phyloP scores from a whole-genome alignment of 352 stramenopile species.

The Phytophthora parvispora region DNA sequence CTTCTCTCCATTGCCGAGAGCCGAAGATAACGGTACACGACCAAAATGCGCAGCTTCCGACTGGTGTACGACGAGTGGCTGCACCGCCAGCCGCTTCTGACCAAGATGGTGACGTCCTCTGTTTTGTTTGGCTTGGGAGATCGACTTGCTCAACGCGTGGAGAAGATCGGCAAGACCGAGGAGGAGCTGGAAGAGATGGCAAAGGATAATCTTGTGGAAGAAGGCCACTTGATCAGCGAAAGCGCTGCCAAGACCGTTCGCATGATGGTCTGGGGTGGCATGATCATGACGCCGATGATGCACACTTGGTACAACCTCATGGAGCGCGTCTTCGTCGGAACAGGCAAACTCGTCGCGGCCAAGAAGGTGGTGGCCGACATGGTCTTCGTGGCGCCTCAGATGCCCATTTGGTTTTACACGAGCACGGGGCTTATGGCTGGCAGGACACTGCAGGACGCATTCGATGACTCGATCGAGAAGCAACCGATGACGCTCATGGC shows the following conservation, averaged over 20 bases:
- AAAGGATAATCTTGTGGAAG: constrained; percentile 7
- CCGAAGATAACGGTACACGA: not conserved
- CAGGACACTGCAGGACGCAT: constrained; percentile 19
- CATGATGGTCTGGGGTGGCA: constrained; percentile 89
- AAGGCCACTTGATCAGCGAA: constrained; percentile 16
- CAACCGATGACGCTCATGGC: constrained; percentile 29
- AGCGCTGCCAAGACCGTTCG: constrained; percentile 41
- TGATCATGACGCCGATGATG: constrained; percentile 88
- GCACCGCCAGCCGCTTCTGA: constrained; percentile 51
- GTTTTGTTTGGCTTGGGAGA: constrained; percentile 68
- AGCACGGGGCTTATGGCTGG: constrained; percentile 42
- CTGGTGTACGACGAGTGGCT: constrained; percentile 60
- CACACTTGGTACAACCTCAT: constrained; percentile 93
- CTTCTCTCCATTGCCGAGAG: not conserved
- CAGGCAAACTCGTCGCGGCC: constrained; percentile 25
- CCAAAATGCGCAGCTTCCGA: constrained; percentile 42
- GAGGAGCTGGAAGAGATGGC: constrained; percentile 19
- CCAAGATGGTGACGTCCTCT: constrained; percentile 67
- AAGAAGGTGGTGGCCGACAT: constrained; percentile 50
- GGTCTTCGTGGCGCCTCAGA: constrained; percentile 40
- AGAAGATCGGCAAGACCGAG: constrained; percentile 28
- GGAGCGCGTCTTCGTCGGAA: constrained; percentile 49
- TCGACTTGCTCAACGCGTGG: constrained; percentile 42
- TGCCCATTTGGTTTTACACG: constrained; percentile 44
- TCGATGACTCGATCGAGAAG: constrained; percentile 38